These are phyloP conservation scores for Pythium chondricola DNA, from an alignment of 352 stramenopile species.

Conservation along the genomic window DNA sequence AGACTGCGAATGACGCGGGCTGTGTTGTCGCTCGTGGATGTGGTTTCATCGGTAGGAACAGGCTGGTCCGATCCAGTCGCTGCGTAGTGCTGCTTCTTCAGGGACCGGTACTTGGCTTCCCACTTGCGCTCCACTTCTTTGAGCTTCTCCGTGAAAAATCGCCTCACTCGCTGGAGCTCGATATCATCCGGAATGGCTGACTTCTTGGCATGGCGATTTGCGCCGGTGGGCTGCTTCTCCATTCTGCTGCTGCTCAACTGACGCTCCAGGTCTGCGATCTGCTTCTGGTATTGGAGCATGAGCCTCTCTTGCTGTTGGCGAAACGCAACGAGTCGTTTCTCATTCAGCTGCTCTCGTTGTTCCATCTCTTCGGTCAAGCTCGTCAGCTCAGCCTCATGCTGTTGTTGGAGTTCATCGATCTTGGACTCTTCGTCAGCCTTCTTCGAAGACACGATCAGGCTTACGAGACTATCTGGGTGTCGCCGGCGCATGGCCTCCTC, in stretches of 20 bases:
- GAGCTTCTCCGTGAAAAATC: slow-evolving; percentile 73
- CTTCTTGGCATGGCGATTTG: not conserved
- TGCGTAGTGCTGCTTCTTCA: slow-evolving; percentile 38
- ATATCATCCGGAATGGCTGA: slow-evolving; percentile 16
- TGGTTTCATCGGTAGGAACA: not conserved
- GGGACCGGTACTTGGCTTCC: slow-evolving; percentile 53
- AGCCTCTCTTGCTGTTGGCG: slow-evolving; percentile 78
- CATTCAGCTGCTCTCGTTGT: slow-evolving; percentile 33
- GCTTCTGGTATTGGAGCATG: slow-evolving; percentile 61
- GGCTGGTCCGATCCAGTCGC: not conserved
- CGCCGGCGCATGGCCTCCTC: slow-evolving; percentile 68
- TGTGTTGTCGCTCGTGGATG: not conserved
- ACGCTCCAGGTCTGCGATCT: slow-evolving; percentile 45
- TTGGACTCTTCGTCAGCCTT: slow-evolving; percentile 62
- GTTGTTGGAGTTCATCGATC: slow-evolving; percentile 25
- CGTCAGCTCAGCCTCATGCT: slow-evolving; percentile 34
- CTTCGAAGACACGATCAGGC: slow-evolving; percentile 65
- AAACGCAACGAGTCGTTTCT: slow-evolving; percentile 60
- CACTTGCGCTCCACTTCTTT: slow-evolving; percentile 73
- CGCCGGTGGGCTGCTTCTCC: slow-evolving; percentile 4
- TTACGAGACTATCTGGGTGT: slow-evolving; percentile 74
- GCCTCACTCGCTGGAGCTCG: slow-evolving; percentile 44
- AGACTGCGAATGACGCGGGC: slow-evolving; percentile 11
- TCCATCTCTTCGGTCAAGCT: slow-evolving; percentile 45
- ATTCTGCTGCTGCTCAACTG: slow-evolving; percentile 18